Percentiles rank a stretch among this genome's conserved stretches.
Evolutionary conservation across 208 protist species (phyloP).

Genomic region (Trypanosomatidae sp.): DNA sequence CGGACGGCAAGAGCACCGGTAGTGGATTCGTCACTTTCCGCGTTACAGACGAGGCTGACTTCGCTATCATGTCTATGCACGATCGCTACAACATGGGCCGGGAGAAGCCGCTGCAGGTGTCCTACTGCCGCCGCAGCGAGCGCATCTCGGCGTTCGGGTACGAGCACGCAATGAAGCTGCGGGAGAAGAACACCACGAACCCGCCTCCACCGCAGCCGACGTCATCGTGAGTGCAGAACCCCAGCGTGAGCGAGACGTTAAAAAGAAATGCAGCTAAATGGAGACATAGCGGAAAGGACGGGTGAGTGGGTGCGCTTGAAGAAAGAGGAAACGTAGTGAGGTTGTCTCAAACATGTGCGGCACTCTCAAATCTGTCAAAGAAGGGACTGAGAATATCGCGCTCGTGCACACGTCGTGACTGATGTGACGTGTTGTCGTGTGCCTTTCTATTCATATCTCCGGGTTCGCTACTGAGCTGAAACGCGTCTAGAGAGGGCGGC

Average conservation of each 20-base stretch:
- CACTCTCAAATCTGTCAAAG: neutral
- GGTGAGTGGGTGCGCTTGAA: neutral
- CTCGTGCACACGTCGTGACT: neutral
- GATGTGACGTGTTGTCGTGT: neutral
- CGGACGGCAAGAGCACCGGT: constrained; percentile 50
- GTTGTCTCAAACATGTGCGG: neutral
- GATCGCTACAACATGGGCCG: constrained; percentile 74
- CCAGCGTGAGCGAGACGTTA: neutral
- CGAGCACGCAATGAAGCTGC: constrained; percentile 57
- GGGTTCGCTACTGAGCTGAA: neutral
- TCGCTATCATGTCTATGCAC: constrained; percentile 68
- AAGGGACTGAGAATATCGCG: neutral
- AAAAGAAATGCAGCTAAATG: neutral
- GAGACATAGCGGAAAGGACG: no score
- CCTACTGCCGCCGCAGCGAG: constrained; percentile 65
- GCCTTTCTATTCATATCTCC: neutral
- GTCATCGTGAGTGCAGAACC: neutral
- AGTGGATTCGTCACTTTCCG: constrained; percentile 73
- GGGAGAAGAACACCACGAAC: constrained; percentile 63
- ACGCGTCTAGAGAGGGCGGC: neutral
- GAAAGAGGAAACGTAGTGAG: neutral
- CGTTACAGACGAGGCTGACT: constrained; percentile 70
- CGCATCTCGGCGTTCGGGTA: constrained; percentile 62
- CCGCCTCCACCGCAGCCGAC: constrained; percentile 47
- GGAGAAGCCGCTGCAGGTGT: constrained; percentile 77